A percentile compares a stretch with the other conserved stretches of the same genome.
Evolutionary conservation across 345 rosid species (phyloP).

Genomic region (Zanthoxylum bungeanum): DNA sequence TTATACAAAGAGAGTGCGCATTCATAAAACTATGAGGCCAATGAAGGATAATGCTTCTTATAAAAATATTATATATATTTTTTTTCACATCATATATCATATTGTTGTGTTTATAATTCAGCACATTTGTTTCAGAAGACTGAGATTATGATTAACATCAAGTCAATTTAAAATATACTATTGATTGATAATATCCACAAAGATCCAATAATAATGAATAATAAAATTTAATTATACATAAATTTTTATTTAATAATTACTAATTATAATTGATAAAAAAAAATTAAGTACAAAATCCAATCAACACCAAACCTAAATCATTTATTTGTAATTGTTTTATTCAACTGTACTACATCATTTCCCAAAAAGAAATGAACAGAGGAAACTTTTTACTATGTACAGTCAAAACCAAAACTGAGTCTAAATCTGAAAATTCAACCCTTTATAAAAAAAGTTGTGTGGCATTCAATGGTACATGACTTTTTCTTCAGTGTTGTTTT

Average conservation of each 20-base stretch:
- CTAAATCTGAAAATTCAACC: constrained; percentile 24
- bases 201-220: constrained; percentile 13
- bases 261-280: too few relatives aligned
- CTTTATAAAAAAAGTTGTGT: too few relatives aligned
- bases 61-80: neutral
- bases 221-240: too few relatives aligned
- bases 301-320: too few relatives aligned
- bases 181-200: neutral
- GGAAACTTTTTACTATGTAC: constrained; percentile 17
- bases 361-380: constrained; percentile 21
- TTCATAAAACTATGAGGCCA: neutral
- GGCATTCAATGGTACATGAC: constrained; percentile 50
- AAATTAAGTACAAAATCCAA: too few relatives aligned
- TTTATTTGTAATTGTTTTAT: too few relatives aligned
- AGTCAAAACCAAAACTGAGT: neutral
- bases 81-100: too few relatives aligned
- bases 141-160: constrained; percentile 28
- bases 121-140: constrained; percentile 13
- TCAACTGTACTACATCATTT: too few relatives aligned
- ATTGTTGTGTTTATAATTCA: neutral
- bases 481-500: constrained; percentile 51
- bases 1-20: neutral
- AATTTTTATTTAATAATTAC: too few relatives aligned
- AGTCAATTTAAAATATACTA: constrained; percentile 13
- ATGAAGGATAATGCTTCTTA: neutral